These are phyloP conservation scores for Talaromyces borbonicus DNA, from an alignment of 495 filamentous ascomycete genomes.

Conservation along the genomic window DNA sequence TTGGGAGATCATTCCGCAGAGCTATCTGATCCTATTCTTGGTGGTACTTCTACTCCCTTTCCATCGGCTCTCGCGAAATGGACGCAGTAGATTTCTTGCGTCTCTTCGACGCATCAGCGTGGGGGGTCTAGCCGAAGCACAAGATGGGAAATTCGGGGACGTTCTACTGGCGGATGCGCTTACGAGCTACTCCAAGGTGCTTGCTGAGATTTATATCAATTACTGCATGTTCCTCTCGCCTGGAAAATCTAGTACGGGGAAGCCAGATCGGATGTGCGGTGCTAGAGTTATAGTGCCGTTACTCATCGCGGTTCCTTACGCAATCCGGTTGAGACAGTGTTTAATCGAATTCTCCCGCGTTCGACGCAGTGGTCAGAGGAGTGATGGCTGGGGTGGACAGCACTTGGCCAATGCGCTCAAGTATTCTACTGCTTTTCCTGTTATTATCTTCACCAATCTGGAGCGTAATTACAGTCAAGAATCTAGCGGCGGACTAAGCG, in stretches of 20 bases:
- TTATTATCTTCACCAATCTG: constrained; percentile 67
- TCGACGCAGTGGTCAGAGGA: constrained; percentile 33
- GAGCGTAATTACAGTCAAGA: constrained; percentile 56
- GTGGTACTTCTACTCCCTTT: constrained; percentile 63
- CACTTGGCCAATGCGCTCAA: constrained; percentile 90
- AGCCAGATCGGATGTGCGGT: constrained; percentile 73
- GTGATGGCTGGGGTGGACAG: constrained; percentile 60
- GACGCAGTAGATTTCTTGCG: constrained; percentile 63
- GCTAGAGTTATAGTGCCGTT: constrained; percentile 65
- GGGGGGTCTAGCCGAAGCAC: constrained; percentile 68
- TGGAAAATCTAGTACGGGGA: constrained; percentile 60
- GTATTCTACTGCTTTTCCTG: constrained; percentile 84
- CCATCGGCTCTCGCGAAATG: constrained; percentile 56
- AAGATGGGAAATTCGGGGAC: constrained; percentile 87
- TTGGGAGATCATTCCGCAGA: constrained; percentile 74
- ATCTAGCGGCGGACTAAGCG: constrained; percentile 41
- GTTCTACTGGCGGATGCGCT: constrained; percentile 89
- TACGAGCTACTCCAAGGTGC: constrained; percentile 85
- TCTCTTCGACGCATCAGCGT: constrained; percentile 63
- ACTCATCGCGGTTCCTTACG: constrained; percentile 67
- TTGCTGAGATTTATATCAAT: constrained; percentile 81
- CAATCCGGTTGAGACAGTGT: constrained; percentile 87
- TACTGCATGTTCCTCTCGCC: constrained; percentile 78
- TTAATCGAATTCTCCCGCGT: constrained; percentile 78
- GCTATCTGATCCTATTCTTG: constrained; percentile 61